Percentiles rank a stretch among this genome's conserved stretches.
Evolutionary conservation across 1,139 yeast species (phyloP).

Genomic region (Pichia terricola): DNA sequence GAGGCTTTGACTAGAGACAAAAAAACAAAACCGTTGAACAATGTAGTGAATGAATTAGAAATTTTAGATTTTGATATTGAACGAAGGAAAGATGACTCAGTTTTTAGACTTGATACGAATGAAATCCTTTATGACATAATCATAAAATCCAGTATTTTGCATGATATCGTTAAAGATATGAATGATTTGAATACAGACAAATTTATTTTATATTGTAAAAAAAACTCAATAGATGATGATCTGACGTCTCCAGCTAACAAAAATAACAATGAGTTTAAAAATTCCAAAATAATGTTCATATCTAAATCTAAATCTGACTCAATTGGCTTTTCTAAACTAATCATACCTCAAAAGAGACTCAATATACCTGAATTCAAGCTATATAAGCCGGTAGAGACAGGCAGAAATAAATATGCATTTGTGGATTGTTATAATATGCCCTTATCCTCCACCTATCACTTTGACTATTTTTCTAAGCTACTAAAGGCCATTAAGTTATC

Average conservation of each 20-base stretch:
- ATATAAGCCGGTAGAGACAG: slow-evolving; percentile 15
- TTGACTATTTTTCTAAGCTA: slow-evolving; percentile 42
- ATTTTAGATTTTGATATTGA: slow-evolving; percentile 13
- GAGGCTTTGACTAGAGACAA: neutral
- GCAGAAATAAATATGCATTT: slow-evolving; percentile 19
- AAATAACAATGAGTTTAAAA: slow-evolving; percentile 13
- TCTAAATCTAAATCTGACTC: slow-evolving; percentile 31
- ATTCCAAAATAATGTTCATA: slow-evolving; percentile 38
- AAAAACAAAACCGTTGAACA: neutral
- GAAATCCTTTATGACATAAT: slow-evolving; percentile 54
- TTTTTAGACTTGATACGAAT: slow-evolving; percentile 39
- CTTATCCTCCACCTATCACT: slow-evolving; percentile 38
- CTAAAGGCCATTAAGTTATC: slow-evolving; percentile 48
- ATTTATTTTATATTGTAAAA: slow-evolving; percentile 41
- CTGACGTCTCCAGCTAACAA: neutral
- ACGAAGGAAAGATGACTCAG: slow-evolving; percentile 10
- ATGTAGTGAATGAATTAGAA: neutral
- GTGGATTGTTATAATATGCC: slow-evolving; percentile 9
- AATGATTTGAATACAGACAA: slow-evolving; percentile 55
- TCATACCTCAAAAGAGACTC: slow-evolving; percentile 55
- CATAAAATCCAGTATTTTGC: slow-evolving; percentile 54
- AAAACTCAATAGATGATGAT: slow-evolving; percentile 5
- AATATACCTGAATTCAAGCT: slow-evolving; percentile 45
- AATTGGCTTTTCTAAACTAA: slow-evolving; percentile 59
- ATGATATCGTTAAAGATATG: slow-evolving; percentile 58